Evolutionary conservation across 352 stramenopile genomes (phyloP), one percentile per base, ranked within the genome.

Genomic region (Phytophthora colocasiae): DNA sequence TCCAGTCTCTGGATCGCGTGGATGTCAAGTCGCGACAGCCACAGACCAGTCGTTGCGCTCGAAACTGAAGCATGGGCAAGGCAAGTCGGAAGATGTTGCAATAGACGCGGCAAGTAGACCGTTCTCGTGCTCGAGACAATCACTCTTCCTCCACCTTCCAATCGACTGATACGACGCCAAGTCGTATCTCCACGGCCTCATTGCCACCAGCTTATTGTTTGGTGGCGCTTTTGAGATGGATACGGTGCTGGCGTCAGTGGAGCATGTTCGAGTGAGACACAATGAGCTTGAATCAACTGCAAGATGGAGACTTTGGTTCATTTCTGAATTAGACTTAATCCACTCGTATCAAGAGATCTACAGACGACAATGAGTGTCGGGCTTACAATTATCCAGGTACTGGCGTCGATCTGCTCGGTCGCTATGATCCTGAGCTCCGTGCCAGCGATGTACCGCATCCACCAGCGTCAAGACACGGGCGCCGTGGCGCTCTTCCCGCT

Each of bases 321-420:
- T 68, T 69, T 69, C 40, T 49, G n/a, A 73, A 68, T 69, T 69
- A 31, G 45, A 64, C 32, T 67, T 22, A 36, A 31, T 39, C 27
- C 7, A 9, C 19, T 15, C 38, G 58, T 44, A n/a, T 43, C 26
- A 10, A 49, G 49, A 19, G 50, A 31, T 58, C 7, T 17, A 39
- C 54, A n/a, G 15, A 51, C 8, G 32, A 39, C 48, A 14, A 77
- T 77, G 69, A 66, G 69, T 17, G 63, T 64, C 15, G 58, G 58
- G 38, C 63, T 76, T 17, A 63, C 56, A n/a, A 43, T 78, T 39
- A 40, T 81, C 48, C 73, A 83, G 44, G 49, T 69, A 9, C 31
- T 81, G 55, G 66, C 72, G 29, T 79, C 75, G 6, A 31, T 79
- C 53, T 78, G 60, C 63, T 81, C 76, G 27, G 68, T 76, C 36